Base-by-base conservation (phyloP, 257 asterid species). In the Solanum virginianum region DNA sequence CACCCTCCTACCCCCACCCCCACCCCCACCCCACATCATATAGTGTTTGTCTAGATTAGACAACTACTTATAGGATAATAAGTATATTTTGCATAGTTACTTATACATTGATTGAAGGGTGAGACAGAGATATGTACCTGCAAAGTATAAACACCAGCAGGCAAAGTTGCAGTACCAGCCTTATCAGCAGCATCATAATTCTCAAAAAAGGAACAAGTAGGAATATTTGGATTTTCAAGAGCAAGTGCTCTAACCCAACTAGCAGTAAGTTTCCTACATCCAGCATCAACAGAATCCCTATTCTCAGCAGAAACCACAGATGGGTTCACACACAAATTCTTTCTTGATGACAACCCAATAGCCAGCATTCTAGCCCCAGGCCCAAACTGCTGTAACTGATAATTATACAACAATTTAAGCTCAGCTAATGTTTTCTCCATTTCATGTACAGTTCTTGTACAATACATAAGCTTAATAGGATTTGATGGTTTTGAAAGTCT, bases 341-440 rank as follows among this genome's bases (percentile, higher is more conserved):
- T 97, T 90, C 99, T 92, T 53, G 98, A 95, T 14, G 98, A 95
- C 75, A 97, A 90, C 62, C 99, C 98, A 8, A 97, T 72, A 0
- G 99, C 99, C 18, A 97, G 91, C 59, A 93, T 92, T 88, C 87
- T 66, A 3, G 99, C 99, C 1, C 92, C 86, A 0, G 90, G 90
- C 0, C 98, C 98, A 79, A 95, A 85, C 65, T 93, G 86, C 83
- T 92, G 84, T 62, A 95, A 90, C 91, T 97, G 99, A 83, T 93
- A 95, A 59, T 90, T 89, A 85, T 95, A 96, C 87, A 97, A 84
- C 17, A 91, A 84, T 86, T 91, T 97, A 90, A 97, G 92, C 66
- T 97, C 98, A 0, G 96, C 97, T 53, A 97, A 91, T 83, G 99
- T 97, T 90, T 97, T 97, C 92, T 97, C 99, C 99, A 97, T 97